These are phyloP conservation scores for Pyrenula aspistea DNA, from an alignment of 495 filamentous ascomycete genomes.

Conservation along the genomic window DNA sequence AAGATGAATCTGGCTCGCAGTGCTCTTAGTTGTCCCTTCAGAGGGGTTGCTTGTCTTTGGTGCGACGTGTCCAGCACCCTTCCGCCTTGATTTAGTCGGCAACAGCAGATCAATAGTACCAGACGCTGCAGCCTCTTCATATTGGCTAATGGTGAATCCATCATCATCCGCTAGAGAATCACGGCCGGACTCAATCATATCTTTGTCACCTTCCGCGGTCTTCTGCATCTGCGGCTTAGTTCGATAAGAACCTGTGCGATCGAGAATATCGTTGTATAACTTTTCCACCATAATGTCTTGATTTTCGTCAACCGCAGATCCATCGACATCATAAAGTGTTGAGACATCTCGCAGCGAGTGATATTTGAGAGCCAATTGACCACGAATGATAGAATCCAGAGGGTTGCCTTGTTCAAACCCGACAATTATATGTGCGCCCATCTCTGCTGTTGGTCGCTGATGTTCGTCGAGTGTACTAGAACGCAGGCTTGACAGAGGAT, in stretches of 20 bases:
- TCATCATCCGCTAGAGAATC: constrained; percentile 59
- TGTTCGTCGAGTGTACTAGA: constrained; percentile 30
- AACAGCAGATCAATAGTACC: constrained; percentile 29
- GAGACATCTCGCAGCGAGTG: constrained; percentile 75
- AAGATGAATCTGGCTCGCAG: constrained; percentile 41
- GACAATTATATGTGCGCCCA: constrained; percentile 95
- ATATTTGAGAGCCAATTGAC: constrained; percentile 80
- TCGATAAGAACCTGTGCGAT: constrained; percentile 80
- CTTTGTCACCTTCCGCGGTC: constrained; percentile 74
- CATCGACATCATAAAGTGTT: constrained; percentile 82
- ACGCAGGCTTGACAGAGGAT: constrained; percentile 55
- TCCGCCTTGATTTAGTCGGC: constrained; percentile 28
- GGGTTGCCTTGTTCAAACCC: constrained; percentile 95
- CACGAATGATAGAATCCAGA: constrained; percentile 76
- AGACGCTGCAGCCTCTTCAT: constrained; percentile 44
- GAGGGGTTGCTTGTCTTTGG: constrained; percentile 34
- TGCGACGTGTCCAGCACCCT: constrained; percentile 31
- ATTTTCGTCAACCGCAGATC: constrained; percentile 63
- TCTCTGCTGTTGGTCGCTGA: constrained; percentile 71
- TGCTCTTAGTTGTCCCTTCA: constrained; percentile 46
- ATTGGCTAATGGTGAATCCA: constrained; percentile 56
- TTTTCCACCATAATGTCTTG: constrained; percentile 76
- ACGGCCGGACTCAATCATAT: constrained; percentile 69
- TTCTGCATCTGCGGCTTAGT: constrained; percentile 54
- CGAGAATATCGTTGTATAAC: constrained; percentile 86